Conservation (phyloP, 495 filamentous ascomycete genomes). For the Xylaria telfairii region DNA sequence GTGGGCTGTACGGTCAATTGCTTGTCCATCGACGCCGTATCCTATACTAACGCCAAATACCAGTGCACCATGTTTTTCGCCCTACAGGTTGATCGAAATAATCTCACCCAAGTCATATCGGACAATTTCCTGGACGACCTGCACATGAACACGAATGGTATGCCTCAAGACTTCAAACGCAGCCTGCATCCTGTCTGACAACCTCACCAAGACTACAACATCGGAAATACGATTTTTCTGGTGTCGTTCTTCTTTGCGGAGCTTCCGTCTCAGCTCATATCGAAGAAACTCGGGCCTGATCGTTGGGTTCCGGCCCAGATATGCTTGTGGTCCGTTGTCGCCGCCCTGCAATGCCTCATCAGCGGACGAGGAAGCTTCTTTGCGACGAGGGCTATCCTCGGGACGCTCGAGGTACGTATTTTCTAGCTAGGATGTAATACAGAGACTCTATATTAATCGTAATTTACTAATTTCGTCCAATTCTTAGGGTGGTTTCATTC, state of each 20-base stretch:
- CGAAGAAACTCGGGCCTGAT: slow-evolving; percentile 79
- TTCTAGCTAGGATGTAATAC: slow-evolving; percentile 14
- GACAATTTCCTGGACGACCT: slow-evolving; percentile 64
- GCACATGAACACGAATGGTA: slow-evolving; percentile 59
- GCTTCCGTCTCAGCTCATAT: slow-evolving; percentile 73
- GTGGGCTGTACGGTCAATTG: slow-evolving; percentile 53
- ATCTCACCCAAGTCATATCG: slow-evolving; percentile 60
- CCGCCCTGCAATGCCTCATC: slow-evolving; percentile 38
- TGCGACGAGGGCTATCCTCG: slow-evolving; percentile 43
- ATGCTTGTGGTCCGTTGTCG: slow-evolving; percentile 57
- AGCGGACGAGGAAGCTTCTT: slow-evolving; percentile 45
- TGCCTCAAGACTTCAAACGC: slow-evolving; percentile 26
- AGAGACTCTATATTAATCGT: too few relatives aligned
- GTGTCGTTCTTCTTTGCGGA: slow-evolving; percentile 72
- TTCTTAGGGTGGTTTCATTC: slow-evolving; percentile 59
- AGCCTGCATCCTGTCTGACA: neutral
- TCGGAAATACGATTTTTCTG: slow-evolving; percentile 74
- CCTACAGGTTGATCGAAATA: slow-evolving; percentile 64
- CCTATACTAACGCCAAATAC: slow-evolving; percentile 15
- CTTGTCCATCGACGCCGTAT: neutral
- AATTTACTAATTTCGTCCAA: neutral
- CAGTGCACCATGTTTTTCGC: slow-evolving; percentile 60
- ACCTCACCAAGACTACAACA: slow-evolving; percentile 73
- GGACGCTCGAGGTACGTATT: slow-evolving; percentile 49
- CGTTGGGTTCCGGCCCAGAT: slow-evolving; percentile 74